A percentile compares a stretch with the other conserved stretches of the same genome.
phyloP scores from a whole-genome alignment of 2,329 filamentous ascomycete genomes.

The Byssoonygena ceratinophila region DNA sequence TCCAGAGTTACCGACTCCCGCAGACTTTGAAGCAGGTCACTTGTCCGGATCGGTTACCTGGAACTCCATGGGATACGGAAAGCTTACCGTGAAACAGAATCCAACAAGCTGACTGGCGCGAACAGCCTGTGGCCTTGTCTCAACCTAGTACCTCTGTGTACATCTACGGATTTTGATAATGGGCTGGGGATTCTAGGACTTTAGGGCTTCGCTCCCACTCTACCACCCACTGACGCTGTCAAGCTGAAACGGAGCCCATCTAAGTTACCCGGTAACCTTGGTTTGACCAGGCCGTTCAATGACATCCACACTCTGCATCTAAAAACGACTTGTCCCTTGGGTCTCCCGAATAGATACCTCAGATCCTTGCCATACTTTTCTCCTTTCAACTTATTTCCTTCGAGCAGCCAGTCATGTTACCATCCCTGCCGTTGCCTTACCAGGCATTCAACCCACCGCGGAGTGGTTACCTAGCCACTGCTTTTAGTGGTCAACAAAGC shows the following conservation, averaged over 20 bases:
- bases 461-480: neutral
- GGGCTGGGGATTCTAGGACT: no score
- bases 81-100: neutral
- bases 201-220: no score
- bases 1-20: no score
- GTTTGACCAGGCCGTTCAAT: slow-evolving; percentile 1
- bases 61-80: neutral
- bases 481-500: neutral
- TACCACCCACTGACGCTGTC: neutral
- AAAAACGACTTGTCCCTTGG: neutral
- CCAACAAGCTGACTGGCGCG: neutral
- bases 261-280: neutral
- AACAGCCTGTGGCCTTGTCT: neutral
- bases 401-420: neutral
- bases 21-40: neutral
- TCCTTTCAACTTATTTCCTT: neutral
- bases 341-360: neutral
- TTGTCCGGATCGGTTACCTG: neutral
- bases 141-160: neutral
- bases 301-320: neutral
- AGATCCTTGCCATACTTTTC: neutral
- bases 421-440: neutral
- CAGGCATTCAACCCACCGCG: neutral
- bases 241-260: neutral
- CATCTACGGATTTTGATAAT: neutral